Conservation (phyloP, 1,139 yeast genomes). For the Arxiozyma telluris region DNA sequence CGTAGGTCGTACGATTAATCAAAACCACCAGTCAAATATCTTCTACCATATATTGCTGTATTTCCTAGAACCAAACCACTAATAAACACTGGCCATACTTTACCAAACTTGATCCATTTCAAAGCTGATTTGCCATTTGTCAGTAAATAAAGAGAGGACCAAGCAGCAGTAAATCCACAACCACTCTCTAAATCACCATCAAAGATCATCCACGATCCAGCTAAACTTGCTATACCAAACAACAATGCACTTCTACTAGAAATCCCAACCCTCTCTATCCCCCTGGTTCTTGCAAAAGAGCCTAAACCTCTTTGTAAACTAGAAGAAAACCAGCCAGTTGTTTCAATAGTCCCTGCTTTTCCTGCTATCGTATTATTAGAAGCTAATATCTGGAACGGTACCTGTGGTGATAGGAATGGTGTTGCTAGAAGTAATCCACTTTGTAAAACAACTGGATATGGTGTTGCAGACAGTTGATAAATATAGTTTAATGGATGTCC, state of each 20-base stretch:
- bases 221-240: constrained; percentile 63
- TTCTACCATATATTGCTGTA: constrained; percentile 57
- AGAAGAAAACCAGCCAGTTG: not conserved
- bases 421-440: not conserved
- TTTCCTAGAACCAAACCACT: constrained; percentile 54
- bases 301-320: not conserved
- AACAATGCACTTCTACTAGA: constrained; percentile 17
- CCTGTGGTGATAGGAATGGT: constrained; percentile 1
- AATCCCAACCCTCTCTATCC: not conserved
- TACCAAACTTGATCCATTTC: constrained; percentile 36
- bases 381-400: not conserved
- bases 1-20: not conserved
- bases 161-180: constrained; percentile 78
- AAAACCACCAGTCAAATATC: constrained; percentile 41
- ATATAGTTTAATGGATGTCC: constrained; percentile 1
- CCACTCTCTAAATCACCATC: constrained; percentile 82
- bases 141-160: constrained; percentile 71
- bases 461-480: constrained; percentile 2
- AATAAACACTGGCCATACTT: constrained; percentile 54
- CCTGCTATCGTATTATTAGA: not conserved
- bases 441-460: constrained; percentile 2
- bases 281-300: constrained; percentile 2
- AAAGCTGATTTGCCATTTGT: constrained; percentile 64
- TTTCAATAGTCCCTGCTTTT: not conserved
- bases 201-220: constrained; percentile 72